Evolutionary conservation across 106 monocot genomes (phyloP).

Genomic region (Cymbidium sinense): DNA sequence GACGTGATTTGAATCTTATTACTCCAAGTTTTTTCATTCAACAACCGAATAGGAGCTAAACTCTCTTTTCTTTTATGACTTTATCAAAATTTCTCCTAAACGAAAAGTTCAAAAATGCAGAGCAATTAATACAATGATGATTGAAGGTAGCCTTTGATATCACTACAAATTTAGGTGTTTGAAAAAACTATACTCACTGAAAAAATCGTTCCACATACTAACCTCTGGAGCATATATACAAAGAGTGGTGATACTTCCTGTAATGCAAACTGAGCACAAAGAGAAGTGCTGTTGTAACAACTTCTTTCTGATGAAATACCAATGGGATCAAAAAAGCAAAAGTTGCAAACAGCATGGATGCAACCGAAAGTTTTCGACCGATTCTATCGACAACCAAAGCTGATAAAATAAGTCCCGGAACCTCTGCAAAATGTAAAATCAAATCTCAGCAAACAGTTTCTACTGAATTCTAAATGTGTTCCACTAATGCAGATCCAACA

Average conservation of each 20-base stretch:
- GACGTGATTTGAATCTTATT: too few species aligned
- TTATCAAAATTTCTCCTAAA: too few species aligned
- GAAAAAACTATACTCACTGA: background rate
- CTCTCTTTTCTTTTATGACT: too few species aligned
- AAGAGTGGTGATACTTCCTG: slow-evolving; percentile 57
- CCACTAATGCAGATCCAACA: background rate
- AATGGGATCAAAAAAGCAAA: slow-evolving; percentile 59
- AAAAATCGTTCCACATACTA: slow-evolving; percentile 14
- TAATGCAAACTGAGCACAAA: slow-evolving; percentile 70
- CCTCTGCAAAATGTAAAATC: slow-evolving; percentile 32
- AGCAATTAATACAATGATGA: background rate
- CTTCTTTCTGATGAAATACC: slow-evolving; percentile 28
- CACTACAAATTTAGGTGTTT: background rate
- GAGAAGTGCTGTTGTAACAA: slow-evolving; percentile 40
- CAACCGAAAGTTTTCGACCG: slow-evolving; percentile 69
- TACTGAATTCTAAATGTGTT: background rate
- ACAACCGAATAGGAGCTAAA: too few species aligned
- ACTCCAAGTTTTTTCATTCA: too few species aligned
- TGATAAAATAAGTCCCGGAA: slow-evolving; percentile 65
- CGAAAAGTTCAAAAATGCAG: too few species aligned
- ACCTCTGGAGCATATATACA: slow-evolving; percentile 91
- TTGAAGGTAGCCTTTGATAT: background rate
- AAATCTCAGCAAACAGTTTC: background rate
- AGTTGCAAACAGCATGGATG: slow-evolving; percentile 48
- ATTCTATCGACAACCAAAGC: slow-evolving; percentile 56